These are phyloP conservation scores for Picea mariana DNA, from an alignment of 83 land plant genomes.

Conservation along the genomic window DNA sequence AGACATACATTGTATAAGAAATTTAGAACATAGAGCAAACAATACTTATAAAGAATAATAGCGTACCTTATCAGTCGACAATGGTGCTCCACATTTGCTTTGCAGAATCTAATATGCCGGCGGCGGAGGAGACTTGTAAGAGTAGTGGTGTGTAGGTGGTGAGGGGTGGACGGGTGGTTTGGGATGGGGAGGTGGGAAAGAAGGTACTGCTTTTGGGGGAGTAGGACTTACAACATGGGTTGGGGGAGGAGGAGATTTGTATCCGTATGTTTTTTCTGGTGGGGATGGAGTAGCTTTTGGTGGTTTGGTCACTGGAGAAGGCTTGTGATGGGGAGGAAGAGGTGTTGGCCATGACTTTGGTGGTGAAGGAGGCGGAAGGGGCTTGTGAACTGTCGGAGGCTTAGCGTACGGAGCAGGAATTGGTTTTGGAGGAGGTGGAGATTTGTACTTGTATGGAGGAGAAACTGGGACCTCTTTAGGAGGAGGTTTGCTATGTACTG, in stretches of 20 bases:
- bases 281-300: background rate
- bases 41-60: no score
- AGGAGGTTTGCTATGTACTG: background rate
- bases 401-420: background rate
- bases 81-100: no score
- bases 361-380: background rate
- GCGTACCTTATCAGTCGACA: no score
- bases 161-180: background rate
- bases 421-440: background rate
- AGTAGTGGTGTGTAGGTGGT: background rate
- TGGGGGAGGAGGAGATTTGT: background rate
- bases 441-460: background rate
- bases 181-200: background rate
- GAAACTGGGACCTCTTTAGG: background rate
- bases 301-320: background rate
- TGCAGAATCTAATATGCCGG: no score
- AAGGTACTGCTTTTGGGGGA: background rate
- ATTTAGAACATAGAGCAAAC: no score
- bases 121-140: background rate
- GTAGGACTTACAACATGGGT: background rate
- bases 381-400: background rate
- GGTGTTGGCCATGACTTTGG: no score
- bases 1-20: no score
- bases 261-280: background rate
- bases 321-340: background rate